Percentiles rank a stretch among this genome's conserved stretches.
phyloP scores from a whole-genome alignment of 495 filamentous ascomycete genomes.

The Tuber melanosporum region DNA sequence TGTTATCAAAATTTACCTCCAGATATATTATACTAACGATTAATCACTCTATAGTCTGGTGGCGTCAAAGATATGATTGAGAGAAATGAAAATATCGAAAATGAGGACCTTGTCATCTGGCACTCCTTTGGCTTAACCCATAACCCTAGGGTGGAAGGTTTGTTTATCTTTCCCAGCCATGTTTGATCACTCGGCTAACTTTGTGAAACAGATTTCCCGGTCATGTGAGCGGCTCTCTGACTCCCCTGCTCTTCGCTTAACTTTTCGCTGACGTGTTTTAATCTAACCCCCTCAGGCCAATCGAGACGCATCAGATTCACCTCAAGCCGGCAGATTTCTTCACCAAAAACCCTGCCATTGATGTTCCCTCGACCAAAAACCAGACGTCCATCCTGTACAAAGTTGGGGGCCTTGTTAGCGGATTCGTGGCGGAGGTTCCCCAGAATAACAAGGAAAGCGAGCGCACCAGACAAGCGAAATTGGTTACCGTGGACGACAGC shows the following conservation, averaged over 20 bases:
- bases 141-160: constrained; percentile 52
- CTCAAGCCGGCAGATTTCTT: constrained; percentile 54
- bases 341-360: constrained; percentile 51
- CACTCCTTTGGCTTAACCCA: constrained; percentile 57
- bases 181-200: constrained; percentile 21
- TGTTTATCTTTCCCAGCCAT: constrained; percentile 7
- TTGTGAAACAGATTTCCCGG: constrained; percentile 50
- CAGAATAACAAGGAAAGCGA: constrained; percentile 22
- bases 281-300: constrained; percentile 42
- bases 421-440: constrained; percentile 32
- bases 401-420: constrained; percentile 28
- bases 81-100: constrained; percentile 44
- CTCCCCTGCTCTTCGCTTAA: constrained; percentile 16
- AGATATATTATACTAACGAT: constrained; percentile 15
- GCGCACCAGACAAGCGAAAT: constrained; percentile 25
- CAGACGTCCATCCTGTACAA: constrained; percentile 37
- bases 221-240: constrained; percentile 44
- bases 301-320: constrained; percentile 55
- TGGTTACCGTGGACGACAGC: constrained; percentile 25
- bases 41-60: constrained; percentile 29
- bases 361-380: constrained; percentile 47
- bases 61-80: constrained; percentile 46
- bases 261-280: constrained; percentile 5
- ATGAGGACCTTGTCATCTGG: constrained; percentile 56
- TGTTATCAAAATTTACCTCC: background rate